A percentile compares a stretch with the other conserved stretches of the same genome.
Evolutionary conservation across 495 filamentous ascomycete genomes (phyloP).

Genomic region (Cercophora sp.): DNA sequence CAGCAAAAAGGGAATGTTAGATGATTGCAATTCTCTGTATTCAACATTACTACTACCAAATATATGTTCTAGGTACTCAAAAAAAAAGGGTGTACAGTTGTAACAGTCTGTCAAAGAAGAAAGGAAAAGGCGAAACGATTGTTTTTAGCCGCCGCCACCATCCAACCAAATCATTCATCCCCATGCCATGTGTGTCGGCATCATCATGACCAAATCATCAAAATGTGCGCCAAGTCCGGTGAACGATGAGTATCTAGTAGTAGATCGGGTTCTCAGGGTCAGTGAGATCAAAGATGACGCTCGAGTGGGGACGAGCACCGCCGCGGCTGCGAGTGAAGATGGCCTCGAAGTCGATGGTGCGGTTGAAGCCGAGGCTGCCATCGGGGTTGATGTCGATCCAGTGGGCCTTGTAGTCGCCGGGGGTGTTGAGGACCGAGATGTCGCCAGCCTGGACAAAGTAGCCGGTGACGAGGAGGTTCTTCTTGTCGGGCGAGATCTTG

Average conservation of each 20-base stretch:
- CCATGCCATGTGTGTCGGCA: not conserved
- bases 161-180: not conserved
- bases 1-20: not conserved
- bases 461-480: conserved; percentile 58
- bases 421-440: conserved; percentile 59
- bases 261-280: conserved; percentile 43
- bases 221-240: not conserved
- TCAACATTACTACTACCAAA: conserved; percentile 5
- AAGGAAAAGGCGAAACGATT: not conserved
- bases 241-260: conserved; percentile 22
- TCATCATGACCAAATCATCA: not conserved
- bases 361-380: conserved; percentile 54
- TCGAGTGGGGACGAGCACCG: conserved; percentile 57
- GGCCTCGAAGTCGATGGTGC: conserved; percentile 53
- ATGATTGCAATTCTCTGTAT: too few species aligned
- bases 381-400: conserved; percentile 57
- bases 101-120: not conserved
- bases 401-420: conserved; percentile 58
- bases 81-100: not conserved
- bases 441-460: conserved; percentile 64
- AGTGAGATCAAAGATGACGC: conserved; percentile 56
- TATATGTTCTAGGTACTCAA: not conserved
- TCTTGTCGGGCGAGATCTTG: conserved; percentile 62
- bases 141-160: not conserved
- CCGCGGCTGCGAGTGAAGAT: conserved; percentile 48